Conservation (phyloP, 1,284 basidiomycete genomes). For the Ustilago crameri region DNA sequence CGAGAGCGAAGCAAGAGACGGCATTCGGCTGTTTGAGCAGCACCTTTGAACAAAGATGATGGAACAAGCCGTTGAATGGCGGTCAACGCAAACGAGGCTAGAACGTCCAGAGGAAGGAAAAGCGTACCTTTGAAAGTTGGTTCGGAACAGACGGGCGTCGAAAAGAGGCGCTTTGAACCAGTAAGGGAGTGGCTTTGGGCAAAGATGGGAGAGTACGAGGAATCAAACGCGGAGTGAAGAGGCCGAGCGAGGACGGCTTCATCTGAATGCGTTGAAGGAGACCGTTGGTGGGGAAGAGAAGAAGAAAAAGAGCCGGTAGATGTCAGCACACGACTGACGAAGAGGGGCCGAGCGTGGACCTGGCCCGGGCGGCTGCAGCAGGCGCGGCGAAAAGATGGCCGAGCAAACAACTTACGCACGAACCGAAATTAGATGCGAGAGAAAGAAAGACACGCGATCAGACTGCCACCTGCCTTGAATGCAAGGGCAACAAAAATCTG, state of each 20-base stretch:
- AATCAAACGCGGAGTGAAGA: constrained; percentile 15
- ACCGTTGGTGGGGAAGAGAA: constrained; percentile 24
- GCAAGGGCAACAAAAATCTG: neutral
- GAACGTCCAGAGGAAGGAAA: neutral
- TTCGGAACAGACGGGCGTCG: constrained; percentile 10
- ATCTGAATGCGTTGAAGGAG: constrained; percentile 27
- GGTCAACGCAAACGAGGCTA: neutral
- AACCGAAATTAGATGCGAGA: constrained; percentile 3
- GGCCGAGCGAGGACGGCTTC: constrained; percentile 29
- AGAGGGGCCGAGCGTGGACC: neutral
- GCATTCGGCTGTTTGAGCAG: constrained; percentile 13
- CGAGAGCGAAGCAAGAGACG: neutral
- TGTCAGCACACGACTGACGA: constrained; percentile 1
- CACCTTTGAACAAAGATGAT: neutral
- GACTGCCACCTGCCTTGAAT: constrained; percentile 2
- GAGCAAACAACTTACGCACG: constrained; percentile 28
- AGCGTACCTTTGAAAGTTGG: constrained; percentile 35
- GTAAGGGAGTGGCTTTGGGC: constrained; percentile 1
- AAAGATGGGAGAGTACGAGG: neutral
- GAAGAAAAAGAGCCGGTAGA: constrained; percentile 1
- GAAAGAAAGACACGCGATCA: constrained; percentile 15
- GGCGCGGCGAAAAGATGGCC: neutral
- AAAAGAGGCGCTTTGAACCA: constrained; percentile 9
- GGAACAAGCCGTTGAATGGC: neutral
- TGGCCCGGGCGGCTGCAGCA: neutral